A percentile compares a stretch with the other conserved stretches of the same genome.
phyloP scores from a whole-genome alignment of 2,329 filamentous ascomycete species.

The Colletotrichum gigasporum region DNA sequence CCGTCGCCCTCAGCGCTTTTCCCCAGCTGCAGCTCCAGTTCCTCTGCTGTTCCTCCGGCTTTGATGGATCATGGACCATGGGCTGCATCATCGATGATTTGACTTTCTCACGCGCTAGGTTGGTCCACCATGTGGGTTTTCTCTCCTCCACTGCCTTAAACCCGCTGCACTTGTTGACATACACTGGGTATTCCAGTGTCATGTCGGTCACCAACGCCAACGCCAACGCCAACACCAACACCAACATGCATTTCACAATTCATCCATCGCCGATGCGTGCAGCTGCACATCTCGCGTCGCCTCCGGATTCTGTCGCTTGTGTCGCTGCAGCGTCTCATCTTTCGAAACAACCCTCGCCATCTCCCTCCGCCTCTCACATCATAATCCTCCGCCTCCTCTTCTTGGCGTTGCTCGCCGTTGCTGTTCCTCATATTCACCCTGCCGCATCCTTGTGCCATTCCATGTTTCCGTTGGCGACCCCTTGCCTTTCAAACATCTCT shows the following conservation, averaged over 20 bases:
- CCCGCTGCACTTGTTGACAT: neutral
- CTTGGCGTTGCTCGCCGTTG: constrained; percentile 10
- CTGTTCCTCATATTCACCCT: constrained; percentile 6
- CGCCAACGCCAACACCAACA: neutral
- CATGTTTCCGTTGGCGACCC: constrained; percentile 20
- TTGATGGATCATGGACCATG: too few species aligned
- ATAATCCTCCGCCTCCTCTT: neutral
- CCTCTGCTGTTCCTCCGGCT: neutral
- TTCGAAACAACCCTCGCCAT: constrained; percentile 18
- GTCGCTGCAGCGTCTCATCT: constrained; percentile 17
- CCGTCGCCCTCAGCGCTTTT: neutral
- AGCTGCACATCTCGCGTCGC: neutral
- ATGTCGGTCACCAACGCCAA: too few species aligned
- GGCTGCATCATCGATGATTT: neutral
- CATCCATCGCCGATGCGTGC: too few species aligned
- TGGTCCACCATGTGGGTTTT: constrained; percentile 1
- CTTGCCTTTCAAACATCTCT: constrained; percentile 5
- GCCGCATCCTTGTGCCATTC: constrained; percentile 9
- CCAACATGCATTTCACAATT: neutral
- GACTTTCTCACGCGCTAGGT: neutral
- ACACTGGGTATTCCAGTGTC: neutral
- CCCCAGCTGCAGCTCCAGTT: constrained; percentile 1
- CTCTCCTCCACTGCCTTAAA: neutral
- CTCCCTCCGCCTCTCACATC: constrained; percentile 3
- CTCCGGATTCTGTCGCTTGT: neutral